Percentiles rank a stretch among this genome's conserved stretches.
Conservation (phyloP, 345 rosid genomes). For the Ailanthus altissimus region DNA sequence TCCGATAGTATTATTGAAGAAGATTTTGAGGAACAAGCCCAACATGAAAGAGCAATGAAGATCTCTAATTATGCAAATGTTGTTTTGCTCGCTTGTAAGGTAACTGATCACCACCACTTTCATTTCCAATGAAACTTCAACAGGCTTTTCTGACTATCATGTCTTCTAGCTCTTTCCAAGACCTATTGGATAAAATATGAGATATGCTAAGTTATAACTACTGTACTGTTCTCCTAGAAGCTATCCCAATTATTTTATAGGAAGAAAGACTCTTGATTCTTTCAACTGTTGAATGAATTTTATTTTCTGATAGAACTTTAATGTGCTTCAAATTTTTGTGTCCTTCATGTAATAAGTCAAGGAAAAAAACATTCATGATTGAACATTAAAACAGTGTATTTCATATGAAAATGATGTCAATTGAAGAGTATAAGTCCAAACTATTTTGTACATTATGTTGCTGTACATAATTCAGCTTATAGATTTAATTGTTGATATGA, state of each 20-base stretch:
- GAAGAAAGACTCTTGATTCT: neutral
- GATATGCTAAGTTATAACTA: neutral
- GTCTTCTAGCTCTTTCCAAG: neutral
- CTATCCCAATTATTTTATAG: neutral
- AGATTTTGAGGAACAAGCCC: constrained; percentile 37
- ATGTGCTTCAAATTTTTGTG: neutral
- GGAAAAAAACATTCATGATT: neutral
- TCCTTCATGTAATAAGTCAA: neutral
- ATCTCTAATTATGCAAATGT: constrained; percentile 81
- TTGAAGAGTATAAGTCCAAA: neutral
- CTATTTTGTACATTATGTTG: neutral
- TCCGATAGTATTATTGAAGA: constrained; percentile 33
- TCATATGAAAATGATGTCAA: neutral
- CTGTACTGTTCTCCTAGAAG: neutral
- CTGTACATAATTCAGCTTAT: neutral
- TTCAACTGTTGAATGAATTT: neutral
- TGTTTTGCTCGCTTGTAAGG: constrained; percentile 72
- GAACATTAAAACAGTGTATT: neutral
- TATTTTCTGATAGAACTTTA: neutral
- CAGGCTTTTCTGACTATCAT: neutral
- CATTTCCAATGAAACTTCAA: neutral
- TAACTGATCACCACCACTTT: constrained; percentile 15
- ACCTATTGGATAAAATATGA: neutral
- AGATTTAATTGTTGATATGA: neutral
- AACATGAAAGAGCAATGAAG: constrained; percentile 75